These are phyloP conservation scores for Exophiala aquamarina DNA, from an alignment of 2,329 filamentous ascomycete species.

Conservation along the genomic window DNA sequence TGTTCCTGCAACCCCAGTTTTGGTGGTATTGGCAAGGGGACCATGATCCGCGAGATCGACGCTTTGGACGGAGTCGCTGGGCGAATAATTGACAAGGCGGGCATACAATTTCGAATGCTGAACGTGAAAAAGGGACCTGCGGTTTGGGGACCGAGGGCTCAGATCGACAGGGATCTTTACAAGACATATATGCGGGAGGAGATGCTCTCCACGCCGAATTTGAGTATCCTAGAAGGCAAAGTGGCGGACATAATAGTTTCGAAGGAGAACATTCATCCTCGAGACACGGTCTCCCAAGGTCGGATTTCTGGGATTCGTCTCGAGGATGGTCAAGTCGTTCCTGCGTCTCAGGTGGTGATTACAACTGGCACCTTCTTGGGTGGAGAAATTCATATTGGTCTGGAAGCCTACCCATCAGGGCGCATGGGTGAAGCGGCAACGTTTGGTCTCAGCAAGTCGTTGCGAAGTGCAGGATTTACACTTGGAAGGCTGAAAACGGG, in stretches of 20 bases:
- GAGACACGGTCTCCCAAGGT: constrained; percentile 57
- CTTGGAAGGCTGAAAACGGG: constrained; percentile 92
- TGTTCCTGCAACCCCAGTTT: constrained; percentile 98
- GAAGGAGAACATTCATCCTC: constrained; percentile 44
- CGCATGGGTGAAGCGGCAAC: constrained; percentile 93
- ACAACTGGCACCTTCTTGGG: constrained; percentile 95
- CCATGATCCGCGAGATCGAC: constrained; percentile 92
- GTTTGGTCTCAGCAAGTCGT: constrained; percentile 85
- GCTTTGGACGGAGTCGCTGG: constrained; percentile 88
- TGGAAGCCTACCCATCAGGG: constrained; percentile 80
- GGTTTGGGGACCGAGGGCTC: constrained; percentile 93
- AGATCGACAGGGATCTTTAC: constrained; percentile 90
- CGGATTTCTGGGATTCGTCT: constrained; percentile 82
- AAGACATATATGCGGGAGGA: constrained; percentile 88
- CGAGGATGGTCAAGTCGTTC: constrained; percentile 81
- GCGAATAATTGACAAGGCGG: constrained; percentile 87
- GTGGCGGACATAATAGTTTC: constrained; percentile 88
- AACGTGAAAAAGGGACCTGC: constrained; percentile 90
- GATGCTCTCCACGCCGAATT: constrained; percentile 71
- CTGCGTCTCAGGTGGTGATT: constrained; percentile 80
- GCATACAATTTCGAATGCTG: constrained; percentile 87
- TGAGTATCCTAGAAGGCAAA: constrained; percentile 79
- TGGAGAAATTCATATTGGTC: constrained; percentile 93
- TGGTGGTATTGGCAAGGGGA: constrained; percentile 97
- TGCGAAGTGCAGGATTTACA: constrained; percentile 83